Evolutionary conservation across 495 filamentous ascomycete genomes (phyloP).

Genomic region (Penicillium cinerascens): DNA sequence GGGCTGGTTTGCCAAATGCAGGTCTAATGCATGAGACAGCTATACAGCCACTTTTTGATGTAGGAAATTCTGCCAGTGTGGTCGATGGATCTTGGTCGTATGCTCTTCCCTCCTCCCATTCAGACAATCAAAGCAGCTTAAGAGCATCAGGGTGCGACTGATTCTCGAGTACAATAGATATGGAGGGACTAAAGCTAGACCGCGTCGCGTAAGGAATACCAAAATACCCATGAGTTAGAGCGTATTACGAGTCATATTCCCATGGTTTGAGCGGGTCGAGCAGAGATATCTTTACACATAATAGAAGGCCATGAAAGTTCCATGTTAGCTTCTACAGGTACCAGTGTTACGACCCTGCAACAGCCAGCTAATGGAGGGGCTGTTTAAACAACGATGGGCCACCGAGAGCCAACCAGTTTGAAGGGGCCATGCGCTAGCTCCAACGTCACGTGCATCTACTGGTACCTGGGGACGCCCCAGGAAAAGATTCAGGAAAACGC

Average conservation of each 20-base stretch:
- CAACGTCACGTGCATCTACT: too few relatives aligned
- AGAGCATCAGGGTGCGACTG: slow-evolving; percentile 1
- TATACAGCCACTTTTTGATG: slow-evolving; percentile 4
- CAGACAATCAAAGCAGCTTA: slow-evolving; percentile 1
- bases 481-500: too few relatives aligned
- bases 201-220: background rate
- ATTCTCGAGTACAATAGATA: background rate
- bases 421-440: too few relatives aligned
- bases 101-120: slow-evolving; percentile 17
- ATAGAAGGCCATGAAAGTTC: background rate
- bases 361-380: too few relatives aligned
- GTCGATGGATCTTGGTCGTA: slow-evolving; percentile 28
- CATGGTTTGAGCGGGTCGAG: background rate
- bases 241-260: slow-evolving; percentile 13
- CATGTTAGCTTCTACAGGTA: background rate
- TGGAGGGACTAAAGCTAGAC: slow-evolving; percentile 1
- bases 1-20: slow-evolving; percentile 4
- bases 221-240: slow-evolving; percentile 6
- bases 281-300: slow-evolving; percentile 1
- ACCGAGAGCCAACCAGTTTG: too few relatives aligned
- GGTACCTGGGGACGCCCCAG: too few relatives aligned
- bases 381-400: too few relatives aligned
- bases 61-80: background rate
- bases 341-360: too few relatives aligned
- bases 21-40: slow-evolving; percentile 4